Conservation (phyloP, 2,329 filamentous ascomycete genomes). For the Ophiocordyceps polyrhachis-furcata region DNA sequence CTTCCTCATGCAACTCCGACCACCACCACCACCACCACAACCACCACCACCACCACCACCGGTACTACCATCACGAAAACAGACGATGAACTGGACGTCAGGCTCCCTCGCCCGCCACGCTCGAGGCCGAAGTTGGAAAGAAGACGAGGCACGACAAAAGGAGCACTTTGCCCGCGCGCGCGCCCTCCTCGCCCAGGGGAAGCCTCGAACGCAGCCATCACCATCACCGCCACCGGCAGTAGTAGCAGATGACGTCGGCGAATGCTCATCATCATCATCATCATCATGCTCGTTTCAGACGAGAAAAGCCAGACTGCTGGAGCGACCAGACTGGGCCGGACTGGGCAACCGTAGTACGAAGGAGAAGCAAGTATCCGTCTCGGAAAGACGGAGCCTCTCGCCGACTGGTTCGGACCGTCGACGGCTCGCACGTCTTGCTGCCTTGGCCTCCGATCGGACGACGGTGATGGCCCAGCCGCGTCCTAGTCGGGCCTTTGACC, state of each 20-base stretch:
- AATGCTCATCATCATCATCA: neutral
- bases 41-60: too few relatives aligned
- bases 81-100: conserved; percentile 23
- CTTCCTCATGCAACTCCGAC: too few relatives aligned
- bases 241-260: too few relatives aligned
- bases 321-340: neutral
- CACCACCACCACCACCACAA: too few relatives aligned
- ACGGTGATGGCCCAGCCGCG: neutral
- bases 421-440: neutral
- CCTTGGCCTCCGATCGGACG: neutral
- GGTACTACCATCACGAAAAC: too few relatives aligned
- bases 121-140: conserved; percentile 13
- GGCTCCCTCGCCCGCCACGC: conserved; percentile 18
- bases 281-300: neutral
- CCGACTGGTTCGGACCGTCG: neutral
- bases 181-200: conserved; percentile 3
- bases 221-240: neutral
- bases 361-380: neutral
- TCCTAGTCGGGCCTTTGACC: neutral
- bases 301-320: neutral
- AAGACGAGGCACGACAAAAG: conserved; percentile 16
- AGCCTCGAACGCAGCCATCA: neutral
- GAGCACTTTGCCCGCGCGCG: conserved; percentile 19
- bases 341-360: neutral
- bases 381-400: neutral